A percentile compares a stretch with the other conserved stretches of the same genome.
phyloP scores from a whole-genome alignment of 2,329 filamentous ascomycete genomes.

The Apiospora phragmitis region DNA sequence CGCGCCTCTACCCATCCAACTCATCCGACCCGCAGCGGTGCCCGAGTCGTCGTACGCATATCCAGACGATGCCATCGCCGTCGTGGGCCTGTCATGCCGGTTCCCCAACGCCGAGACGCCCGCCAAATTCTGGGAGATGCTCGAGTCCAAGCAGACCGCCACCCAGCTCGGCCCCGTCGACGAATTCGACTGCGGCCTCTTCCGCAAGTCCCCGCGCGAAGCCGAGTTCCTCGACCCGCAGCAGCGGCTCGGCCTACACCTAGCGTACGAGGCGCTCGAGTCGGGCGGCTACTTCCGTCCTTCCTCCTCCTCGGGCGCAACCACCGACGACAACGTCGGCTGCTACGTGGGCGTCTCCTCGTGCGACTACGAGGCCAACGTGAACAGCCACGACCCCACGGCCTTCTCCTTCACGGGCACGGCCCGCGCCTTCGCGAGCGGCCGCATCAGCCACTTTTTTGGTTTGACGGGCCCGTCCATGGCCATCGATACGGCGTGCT shows the following conservation, averaged over 20 bases:
- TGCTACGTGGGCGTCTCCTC: conserved; percentile 21
- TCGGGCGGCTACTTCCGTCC: conserved; percentile 27
- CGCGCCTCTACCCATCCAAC: neutral
- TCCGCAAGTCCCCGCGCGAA: conserved; percentile 29
- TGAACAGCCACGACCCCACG: conserved; percentile 15
- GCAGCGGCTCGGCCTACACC: conserved; percentile 35
- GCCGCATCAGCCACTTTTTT: conserved; percentile 41
- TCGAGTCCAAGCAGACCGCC: conserved; percentile 17
- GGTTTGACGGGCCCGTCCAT: conserved; percentile 42
- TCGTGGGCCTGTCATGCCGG: conserved; percentile 38
- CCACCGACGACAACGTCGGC: conserved; percentile 31
- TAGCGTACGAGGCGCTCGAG: conserved; percentile 36
- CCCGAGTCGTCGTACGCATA: neutral
- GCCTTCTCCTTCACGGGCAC: conserved; percentile 15
- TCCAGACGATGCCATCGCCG: conserved; percentile 32
- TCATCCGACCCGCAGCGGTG: neutral
- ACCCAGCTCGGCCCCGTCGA: conserved; percentile 28
- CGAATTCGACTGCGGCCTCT: conserved; percentile 24
- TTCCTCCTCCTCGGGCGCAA: neutral
- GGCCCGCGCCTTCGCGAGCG: conserved; percentile 30
- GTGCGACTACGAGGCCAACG: conserved; percentile 22
- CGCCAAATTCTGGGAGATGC: conserved; percentile 22
- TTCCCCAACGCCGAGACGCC: conserved; percentile 30
- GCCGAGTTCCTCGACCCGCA: conserved; percentile 34
- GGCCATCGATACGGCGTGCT: conserved; percentile 41